phyloP scores from a whole-genome alignment of 1,284 basidiomycete genomes.

The Taiwanofungus camphoratus region DNA sequence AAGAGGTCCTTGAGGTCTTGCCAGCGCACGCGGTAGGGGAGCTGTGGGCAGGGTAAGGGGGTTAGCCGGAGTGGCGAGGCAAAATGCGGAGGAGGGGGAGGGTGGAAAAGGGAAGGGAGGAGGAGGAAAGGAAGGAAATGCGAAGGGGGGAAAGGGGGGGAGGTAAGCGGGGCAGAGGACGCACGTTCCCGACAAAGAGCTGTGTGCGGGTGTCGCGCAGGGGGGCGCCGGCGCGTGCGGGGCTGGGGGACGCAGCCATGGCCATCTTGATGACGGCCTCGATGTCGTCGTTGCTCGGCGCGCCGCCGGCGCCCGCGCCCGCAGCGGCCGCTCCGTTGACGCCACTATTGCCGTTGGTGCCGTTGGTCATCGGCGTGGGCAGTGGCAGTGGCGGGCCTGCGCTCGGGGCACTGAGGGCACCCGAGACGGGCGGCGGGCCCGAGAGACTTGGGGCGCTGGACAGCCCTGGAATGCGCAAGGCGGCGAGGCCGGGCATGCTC shows the following conservation, averaged over 20 bases:
- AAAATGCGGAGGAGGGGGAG: slow-evolving; percentile 6
- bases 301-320: no score
- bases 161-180: slow-evolving; percentile 24
- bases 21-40: slow-evolving; percentile 92
- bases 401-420: no score
- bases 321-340: background rate
- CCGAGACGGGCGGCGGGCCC: no score
- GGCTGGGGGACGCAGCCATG: slow-evolving; percentile 35
- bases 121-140: slow-evolving; percentile 2
- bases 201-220: slow-evolving; percentile 83
- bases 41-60: slow-evolving; percentile 35
- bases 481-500: background rate
- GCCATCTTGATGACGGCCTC: slow-evolving; percentile 79
- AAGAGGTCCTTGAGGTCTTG: slow-evolving; percentile 98
- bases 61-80: no score
- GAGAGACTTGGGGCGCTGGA: no score
- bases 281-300: slow-evolving; percentile 68
- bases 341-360: no score
- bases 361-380: no score
- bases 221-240: slow-evolving; percentile 41
- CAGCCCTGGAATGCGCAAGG: background rate
- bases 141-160: slow-evolving; percentile 5
- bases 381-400: no score
- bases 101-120: slow-evolving; percentile 5
- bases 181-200: slow-evolving; percentile 84